Evolutionary conservation across 179 eudicot species (phyloP).

Genomic region (Silene noctiflora): DNA sequence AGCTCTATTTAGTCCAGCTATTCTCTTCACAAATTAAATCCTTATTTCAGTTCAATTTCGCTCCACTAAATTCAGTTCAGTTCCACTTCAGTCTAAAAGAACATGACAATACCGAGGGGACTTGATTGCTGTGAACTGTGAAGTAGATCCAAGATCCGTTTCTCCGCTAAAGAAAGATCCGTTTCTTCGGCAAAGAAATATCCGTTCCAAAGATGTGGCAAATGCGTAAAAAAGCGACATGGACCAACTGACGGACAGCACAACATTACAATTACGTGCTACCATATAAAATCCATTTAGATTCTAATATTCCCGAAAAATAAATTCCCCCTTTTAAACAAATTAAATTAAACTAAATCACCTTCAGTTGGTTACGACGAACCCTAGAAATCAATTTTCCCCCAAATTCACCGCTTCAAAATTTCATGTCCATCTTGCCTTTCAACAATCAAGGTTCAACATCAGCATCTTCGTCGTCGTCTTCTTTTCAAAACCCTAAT

Average conservation of each 20-base stretch:
- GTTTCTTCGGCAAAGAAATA: neutral
- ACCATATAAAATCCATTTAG: neutral
- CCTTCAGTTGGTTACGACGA: slow-evolving; percentile 4
- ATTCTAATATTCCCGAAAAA: slow-evolving; percentile 11
- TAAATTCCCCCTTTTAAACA: neutral
- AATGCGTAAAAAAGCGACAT: neutral
- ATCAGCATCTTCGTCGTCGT: slow-evolving; percentile 43
- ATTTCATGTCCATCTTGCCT: slow-evolving; percentile 99
- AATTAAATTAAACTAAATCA: neutral
- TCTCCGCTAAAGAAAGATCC: neutral
- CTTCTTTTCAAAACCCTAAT: slow-evolving; percentile 45
- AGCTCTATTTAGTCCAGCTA: no score
- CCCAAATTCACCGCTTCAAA: slow-evolving; percentile 26
- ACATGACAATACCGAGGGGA: no score
- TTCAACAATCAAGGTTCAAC: slow-evolving; percentile 50
- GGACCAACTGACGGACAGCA: neutral
- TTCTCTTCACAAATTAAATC: no score
- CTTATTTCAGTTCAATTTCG: no score
- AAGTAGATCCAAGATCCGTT: neutral
- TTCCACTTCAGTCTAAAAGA: no score
- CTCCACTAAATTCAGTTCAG: no score
- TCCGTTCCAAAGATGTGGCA: slow-evolving; percentile 1
- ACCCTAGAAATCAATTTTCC: slow-evolving; percentile 7
- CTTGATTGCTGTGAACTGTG: neutral
- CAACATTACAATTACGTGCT: neutral